These are phyloP conservation scores for Rugiboletus extremiorientalis DNA, from an alignment of 1,284 basidiomycete species.

Conservation along the genomic window DNA sequence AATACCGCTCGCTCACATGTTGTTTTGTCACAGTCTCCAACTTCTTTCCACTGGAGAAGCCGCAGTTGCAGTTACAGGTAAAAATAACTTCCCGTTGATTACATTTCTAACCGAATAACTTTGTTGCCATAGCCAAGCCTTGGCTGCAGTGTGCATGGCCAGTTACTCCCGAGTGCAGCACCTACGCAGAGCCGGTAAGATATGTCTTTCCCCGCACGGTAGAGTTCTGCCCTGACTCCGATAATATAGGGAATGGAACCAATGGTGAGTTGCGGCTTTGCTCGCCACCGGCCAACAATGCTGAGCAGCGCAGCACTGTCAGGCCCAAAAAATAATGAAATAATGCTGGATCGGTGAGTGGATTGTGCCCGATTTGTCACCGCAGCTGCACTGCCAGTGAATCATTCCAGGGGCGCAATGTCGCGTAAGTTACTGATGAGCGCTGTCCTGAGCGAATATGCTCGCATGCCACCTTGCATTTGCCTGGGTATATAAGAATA, in stretches of 20 bases:
- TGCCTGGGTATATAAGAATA: constrained; percentile 16
- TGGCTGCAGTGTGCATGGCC: not conserved
- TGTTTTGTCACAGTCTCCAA: not conserved
- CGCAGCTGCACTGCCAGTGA: not conserved
- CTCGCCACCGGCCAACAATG: not conserved
- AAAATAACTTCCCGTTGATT: not conserved
- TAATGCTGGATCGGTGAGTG: too few species aligned
- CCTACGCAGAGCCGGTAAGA: not conserved
- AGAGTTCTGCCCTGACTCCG: not conserved
- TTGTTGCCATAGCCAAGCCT: not conserved
- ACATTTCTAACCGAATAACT: not conserved
- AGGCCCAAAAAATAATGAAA: too few species aligned
- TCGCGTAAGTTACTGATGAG: too few species aligned
- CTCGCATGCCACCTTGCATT: not conserved
- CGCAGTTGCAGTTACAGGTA: not conserved
- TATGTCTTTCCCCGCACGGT: not conserved
- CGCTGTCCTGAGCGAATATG: too few species aligned
- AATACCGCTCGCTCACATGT: not conserved
- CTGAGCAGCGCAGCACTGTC: not conserved
- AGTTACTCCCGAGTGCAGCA: too few species aligned
- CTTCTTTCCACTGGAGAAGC: too few species aligned
- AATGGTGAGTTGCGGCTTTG: not conserved
- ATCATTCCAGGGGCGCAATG: not conserved
- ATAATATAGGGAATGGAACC: not conserved
- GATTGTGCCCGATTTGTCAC: not conserved